phyloP scores from a whole-genome alignment of 352 stramenopile genomes.

The Globisporangium irregulare region DNA sequence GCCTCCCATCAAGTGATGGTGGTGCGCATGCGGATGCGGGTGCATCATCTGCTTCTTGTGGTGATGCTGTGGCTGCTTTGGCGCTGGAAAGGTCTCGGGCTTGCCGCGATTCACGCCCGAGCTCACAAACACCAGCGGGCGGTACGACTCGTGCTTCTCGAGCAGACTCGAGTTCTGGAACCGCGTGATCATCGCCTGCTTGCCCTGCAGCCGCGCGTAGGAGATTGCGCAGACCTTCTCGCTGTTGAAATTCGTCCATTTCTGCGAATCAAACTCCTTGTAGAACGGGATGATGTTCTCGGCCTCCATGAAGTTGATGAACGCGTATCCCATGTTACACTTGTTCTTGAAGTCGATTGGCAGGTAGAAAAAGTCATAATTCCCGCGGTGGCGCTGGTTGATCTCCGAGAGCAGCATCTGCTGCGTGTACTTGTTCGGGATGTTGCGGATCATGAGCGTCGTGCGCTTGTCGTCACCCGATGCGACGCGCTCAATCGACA shows the following conservation, averaged over 20 bases:
- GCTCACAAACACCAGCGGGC: conserved; percentile 90
- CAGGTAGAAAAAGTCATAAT: conserved; percentile 99
- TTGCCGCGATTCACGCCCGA: conserved; percentile 61
- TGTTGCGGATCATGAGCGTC: conserved; percentile 99
- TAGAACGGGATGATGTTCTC: conserved; percentile 75
- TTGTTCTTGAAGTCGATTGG: conserved; percentile 99
- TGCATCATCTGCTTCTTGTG: conserved; percentile 38
- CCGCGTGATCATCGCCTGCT: conserved; percentile 96
- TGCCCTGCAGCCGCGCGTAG: conserved; percentile 97
- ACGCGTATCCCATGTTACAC: conserved; percentile 99
- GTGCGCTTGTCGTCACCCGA: conserved; percentile 93
- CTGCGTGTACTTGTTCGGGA: conserved; percentile 99
- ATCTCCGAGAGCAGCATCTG: conserved; percentile 98
- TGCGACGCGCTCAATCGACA: conserved; percentile 71
- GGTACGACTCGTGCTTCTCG: conserved; percentile 92
- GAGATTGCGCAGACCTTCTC: conserved; percentile 99
- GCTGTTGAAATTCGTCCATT: conserved; percentile 99
- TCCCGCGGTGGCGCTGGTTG: conserved; percentile 89
- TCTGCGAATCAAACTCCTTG: conserved; percentile 80
- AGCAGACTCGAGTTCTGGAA: conserved; percentile 98
- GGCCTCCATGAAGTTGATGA: conserved; percentile 98
- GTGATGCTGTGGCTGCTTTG: conserved; percentile 40
- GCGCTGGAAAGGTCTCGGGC: conserved; percentile 61
- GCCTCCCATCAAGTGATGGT: conserved; percentile 22
- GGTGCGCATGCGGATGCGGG: conserved; percentile 9